Evolutionary conservation across 495 filamentous ascomycete genomes (phyloP).

Genomic region (Alectoria sarmentosa): DNA sequence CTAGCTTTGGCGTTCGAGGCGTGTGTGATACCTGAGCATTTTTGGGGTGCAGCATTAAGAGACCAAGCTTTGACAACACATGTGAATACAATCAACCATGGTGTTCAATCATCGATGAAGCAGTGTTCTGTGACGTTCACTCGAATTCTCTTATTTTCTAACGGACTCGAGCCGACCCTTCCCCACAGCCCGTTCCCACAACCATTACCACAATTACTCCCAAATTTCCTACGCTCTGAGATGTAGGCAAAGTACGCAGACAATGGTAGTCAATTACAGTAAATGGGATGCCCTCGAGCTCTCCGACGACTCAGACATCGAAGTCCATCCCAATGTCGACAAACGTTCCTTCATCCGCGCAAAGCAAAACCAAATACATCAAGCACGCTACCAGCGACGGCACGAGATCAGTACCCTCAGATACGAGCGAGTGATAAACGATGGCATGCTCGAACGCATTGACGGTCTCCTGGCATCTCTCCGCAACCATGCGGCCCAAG

Average conservation of each 20-base stretch:
- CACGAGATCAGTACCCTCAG: constrained; percentile 85
- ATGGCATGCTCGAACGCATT: constrained; percentile 78
- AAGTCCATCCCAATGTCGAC: constrained; percentile 98
- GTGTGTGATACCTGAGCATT: constrained; percentile 10
- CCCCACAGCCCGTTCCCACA: not conserved
- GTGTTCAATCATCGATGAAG: not conserved
- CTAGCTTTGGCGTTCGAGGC: constrained; percentile 13
- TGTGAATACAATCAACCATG: not conserved
- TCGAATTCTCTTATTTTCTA: constrained; percentile 8
- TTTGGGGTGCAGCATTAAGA: not conserved
- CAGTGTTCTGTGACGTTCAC: not conserved
- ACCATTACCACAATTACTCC: too few relatives aligned
- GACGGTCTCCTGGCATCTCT: constrained; percentile 65
- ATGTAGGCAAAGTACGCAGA: constrained; percentile 21
- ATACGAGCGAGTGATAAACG: constrained; percentile 90
- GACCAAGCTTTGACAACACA: not conserved
- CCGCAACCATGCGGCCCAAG: constrained; percentile 58
- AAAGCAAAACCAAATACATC: constrained; percentile 95
- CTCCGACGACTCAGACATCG: constrained; percentile 95
- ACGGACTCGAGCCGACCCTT: not conserved
- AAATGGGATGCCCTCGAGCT: constrained; percentile 96
- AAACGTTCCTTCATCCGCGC: constrained; percentile 97
- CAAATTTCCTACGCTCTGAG: not conserved
- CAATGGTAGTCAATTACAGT: constrained; percentile 90
- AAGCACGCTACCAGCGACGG: constrained; percentile 73